A percentile compares a stretch with the other conserved stretches of the same genome.
These are phyloP conservation scores for Wickerhamiella brachini DNA, from an alignment of 805 yeast genomes.

Conservation along the genomic window DNA sequence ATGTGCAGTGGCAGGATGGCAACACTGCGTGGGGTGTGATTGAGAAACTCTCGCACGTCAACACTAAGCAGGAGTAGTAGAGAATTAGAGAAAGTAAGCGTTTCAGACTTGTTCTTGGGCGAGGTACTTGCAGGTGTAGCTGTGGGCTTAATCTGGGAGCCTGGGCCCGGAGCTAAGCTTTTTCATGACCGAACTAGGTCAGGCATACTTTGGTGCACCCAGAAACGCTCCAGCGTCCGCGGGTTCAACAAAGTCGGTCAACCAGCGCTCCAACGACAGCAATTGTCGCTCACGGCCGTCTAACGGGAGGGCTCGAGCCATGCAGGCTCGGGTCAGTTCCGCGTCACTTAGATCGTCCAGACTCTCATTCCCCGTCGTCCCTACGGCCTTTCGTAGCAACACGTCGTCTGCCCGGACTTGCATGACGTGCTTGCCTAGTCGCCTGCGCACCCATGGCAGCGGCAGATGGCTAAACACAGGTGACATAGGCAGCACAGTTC, in stretches of 20 bases:
- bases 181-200: no score
- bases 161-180: no score
- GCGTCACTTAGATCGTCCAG: conserved; percentile 6
- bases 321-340: conserved; percentile 12
- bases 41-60: conserved; percentile 6
- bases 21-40: neutral
- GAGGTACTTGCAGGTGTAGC: no score
- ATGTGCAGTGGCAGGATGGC: conserved; percentile 21
- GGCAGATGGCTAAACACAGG: conserved; percentile 6
- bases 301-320: conserved; percentile 12
- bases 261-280: conserved; percentile 9
- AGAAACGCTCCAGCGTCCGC: conserved; percentile 17
- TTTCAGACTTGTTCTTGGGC: no score
- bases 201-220: neutral
- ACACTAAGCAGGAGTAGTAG: conserved; percentile 9
- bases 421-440: conserved; percentile 10
- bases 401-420: conserved; percentile 15
- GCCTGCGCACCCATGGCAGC: conserved; percentile 3
- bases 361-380: neutral
- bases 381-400: conserved; percentile 6
- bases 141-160: no score
- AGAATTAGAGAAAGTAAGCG: neutral
- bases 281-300: conserved; percentile 2
- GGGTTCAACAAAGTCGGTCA: conserved; percentile 15
- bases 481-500: neutral